phyloP scores from a whole-genome alignment of 2,329 filamentous ascomycete species.

The Leptographium galeiforme region DNA sequence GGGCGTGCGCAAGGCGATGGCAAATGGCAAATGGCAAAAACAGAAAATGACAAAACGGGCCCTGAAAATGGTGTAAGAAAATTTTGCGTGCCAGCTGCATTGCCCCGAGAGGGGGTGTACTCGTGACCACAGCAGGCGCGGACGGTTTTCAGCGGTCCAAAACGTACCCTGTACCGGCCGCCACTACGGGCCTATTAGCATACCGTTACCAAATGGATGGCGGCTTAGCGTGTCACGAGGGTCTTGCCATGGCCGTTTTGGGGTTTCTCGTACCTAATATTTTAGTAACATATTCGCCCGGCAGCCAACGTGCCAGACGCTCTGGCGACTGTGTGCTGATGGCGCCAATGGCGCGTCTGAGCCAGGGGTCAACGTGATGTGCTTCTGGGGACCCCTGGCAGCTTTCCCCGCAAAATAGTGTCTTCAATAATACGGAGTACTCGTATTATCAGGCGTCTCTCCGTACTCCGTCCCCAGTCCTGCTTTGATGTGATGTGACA shows the following conservation, averaged over 20 bases:
- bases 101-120: background rate
- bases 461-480: no score
- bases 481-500: no score
- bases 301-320: background rate
- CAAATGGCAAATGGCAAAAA: background rate
- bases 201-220: constrained; percentile 15
- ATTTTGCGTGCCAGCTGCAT: background rate
- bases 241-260: constrained; percentile 2
- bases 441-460: no score
- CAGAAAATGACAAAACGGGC: background rate
- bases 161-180: no score
- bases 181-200: constrained; percentile 8
- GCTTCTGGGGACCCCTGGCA: no score
- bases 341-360: background rate
- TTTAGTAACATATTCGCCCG: constrained; percentile 16
- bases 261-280: constrained; percentile 17
- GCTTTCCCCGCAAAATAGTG: no score
- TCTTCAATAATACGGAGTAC: no score
- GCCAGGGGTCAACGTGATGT: background rate
- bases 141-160: no score
- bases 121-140: background rate
- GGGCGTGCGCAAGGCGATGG: background rate
- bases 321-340: background rate
- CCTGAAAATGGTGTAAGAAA: background rate
- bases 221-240: constrained; percentile 12